A percentile compares a stretch with the other conserved stretches of the same genome.
Conservation (phyloP, 2,329 filamentous ascomycete species). For the Monosporascus sp. region DNA sequence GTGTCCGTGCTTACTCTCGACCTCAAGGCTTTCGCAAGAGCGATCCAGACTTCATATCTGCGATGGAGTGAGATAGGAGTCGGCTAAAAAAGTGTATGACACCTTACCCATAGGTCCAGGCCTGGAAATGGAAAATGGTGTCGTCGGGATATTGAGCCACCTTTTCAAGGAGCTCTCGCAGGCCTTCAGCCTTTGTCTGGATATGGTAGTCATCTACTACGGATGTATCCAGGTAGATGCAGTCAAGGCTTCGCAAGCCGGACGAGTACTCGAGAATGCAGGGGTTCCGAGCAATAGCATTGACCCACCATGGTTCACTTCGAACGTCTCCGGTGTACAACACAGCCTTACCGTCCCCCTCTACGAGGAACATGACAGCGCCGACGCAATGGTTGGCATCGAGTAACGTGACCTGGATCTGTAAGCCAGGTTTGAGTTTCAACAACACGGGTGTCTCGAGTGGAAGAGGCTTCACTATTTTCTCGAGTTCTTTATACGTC, state of each 20-base stretch:
- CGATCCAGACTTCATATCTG: constrained; percentile 83
- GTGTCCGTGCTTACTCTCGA: constrained; percentile 44
- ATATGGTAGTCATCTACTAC: constrained; percentile 49
- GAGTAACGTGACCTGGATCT: constrained; percentile 76
- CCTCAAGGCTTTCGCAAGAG: constrained; percentile 64
- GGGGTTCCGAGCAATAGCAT: constrained; percentile 65
- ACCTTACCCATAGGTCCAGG: constrained; percentile 74
- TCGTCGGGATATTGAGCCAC: constrained; percentile 63
- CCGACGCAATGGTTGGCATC: constrained; percentile 92
- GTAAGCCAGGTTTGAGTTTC: constrained; percentile 62
- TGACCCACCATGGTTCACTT: constrained; percentile 82
- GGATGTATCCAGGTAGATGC: constrained; percentile 85
- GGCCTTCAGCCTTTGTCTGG: constrained; percentile 65
- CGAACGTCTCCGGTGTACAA: constrained; percentile 88
- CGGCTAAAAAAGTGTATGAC: not conserved
- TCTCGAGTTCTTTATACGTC: constrained; percentile 71
- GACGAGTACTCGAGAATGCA: constrained; percentile 67
- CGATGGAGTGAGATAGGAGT: not conserved
- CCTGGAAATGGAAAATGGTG: constrained; percentile 77
- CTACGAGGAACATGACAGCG: constrained; percentile 88
- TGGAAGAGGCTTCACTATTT: constrained; percentile 72
- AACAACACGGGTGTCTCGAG: constrained; percentile 73
- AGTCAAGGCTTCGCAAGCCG: constrained; percentile 65
- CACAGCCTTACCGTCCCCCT: constrained; percentile 65
- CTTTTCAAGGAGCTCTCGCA: constrained; percentile 67